Evolutionary conservation across 352 stramenopile species (phyloP), one percentile per base, ranked within the genome.

Genomic region (Phytophthora sp.): DNA sequence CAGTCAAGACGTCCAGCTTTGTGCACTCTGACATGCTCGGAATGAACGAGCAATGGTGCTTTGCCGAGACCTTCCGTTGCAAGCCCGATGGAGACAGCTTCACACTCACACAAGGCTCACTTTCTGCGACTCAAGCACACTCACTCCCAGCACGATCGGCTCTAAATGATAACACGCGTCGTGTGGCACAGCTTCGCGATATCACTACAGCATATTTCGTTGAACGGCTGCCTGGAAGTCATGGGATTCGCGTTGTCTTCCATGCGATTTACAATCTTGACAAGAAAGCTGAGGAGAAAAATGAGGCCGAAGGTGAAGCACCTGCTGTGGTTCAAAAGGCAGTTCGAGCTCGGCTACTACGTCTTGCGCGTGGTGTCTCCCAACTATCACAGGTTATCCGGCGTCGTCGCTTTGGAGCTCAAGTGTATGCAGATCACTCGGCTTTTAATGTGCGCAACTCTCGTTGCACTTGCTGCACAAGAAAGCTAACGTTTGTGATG

Each of bases 1-100:
- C 61, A 0, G 59, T 77, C 15, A 80, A 80, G 32, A 71, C 68
- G 0, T 55, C 52, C 9, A 76, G 43, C 41, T 80, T 80, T 32
- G 72, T 80, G 8, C 68, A 63, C 42, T 72, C 68, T 5, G 46
- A 66, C 2, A n/a, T 77, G 9, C 42, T 77, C 11, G 60, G 59
- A 2, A 76, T 73, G 57, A 77, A 80, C 51, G 72, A 80, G 27
- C 72, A 80, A 26, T 79, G 71, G 71, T 79, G 66, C 39, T 76
- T 72, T 45, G 66, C 55, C 5, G 71, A 79, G 53, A 62, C 54
- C 15, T 62, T 79, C 13, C 60, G 60, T 1, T 45, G 48, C 18
- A 45, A 62, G 12, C 26, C 65, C 1, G 35, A 62, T 18, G 35
- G 35, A 7, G 48, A 60, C 21, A 65, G 49, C 46, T 68, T 78